Base-by-base conservation (phyloP, 1,284 basidiomycete species). In the Cryptococcus deneoformans region DNA sequence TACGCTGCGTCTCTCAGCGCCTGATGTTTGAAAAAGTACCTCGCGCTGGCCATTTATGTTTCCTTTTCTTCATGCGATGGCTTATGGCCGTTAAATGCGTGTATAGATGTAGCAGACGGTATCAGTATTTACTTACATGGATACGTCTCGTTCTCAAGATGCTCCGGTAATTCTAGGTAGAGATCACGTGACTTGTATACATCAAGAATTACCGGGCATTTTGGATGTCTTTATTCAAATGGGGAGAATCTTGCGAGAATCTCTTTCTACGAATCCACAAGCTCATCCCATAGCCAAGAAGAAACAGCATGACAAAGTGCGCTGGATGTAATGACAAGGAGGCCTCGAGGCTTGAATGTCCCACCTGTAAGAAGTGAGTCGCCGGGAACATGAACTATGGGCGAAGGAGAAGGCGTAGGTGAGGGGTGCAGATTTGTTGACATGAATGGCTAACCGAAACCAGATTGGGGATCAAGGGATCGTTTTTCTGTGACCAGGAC, bases 401-500 rank as follows among this genome's bases (percentile, higher is more conserved):
- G 53, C 8, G 36, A 6, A 14, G 45, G 36, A n/a, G 53, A 45
- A 24, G 45, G 11, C 37, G 38, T 35, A 34, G 38, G 46, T 37
- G 37, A 37, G 44, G 14, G 16, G 14, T 38, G 46, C 20, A 9
- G 43, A 24, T 51, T 50, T 24, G 5, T 14, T 38, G 53, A 20
- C 12, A 47, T 36, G 43, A n/a, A 37, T 45, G 44, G 29, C 39
- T 52, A 29, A 49, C 10, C n/a, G 44, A 5, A 12, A 44, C 16
- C 55, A 77, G 77, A 60, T 64, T 79, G 34, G 77, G 77, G 29
- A 78, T 79, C 54, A 65, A 66, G 9, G 77, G 77, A 24, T 76
- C 73, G 47, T 20, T 79, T 75, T 79, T 79, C 72, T 78, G 77
- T 58, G 76, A 78, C 59, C 78, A 79, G 61, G 71, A 69, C 40